Percentiles rank a stretch among this genome's conserved stretches.
phyloP scores from a whole-genome alignment of 257 asterid species.

The Rhazya stricta region DNA sequence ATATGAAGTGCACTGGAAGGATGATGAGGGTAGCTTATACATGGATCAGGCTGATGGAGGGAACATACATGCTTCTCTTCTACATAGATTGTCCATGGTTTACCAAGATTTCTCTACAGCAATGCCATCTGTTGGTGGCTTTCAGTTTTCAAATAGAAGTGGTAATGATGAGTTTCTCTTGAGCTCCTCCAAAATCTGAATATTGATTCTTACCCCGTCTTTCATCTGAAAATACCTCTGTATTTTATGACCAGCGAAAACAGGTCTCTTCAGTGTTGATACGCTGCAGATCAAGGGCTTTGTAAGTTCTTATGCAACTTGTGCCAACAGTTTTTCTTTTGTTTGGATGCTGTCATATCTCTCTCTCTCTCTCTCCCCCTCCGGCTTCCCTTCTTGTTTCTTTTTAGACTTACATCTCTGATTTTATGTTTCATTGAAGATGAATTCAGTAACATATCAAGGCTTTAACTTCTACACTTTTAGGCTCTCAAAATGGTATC shows the following conservation, averaged over 20 bases:
- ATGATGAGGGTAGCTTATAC: slow-evolving; percentile 32
- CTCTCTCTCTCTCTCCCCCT: neutral
- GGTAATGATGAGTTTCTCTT: slow-evolving; percentile 37
- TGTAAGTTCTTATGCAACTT: slow-evolving; percentile 43
- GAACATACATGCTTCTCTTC: slow-evolving; percentile 56
- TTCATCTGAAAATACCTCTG: slow-evolving; percentile 8
- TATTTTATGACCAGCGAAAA: slow-evolving; percentile 57
- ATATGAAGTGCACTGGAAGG: slow-evolving; percentile 61
- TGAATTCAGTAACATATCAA: neutral
- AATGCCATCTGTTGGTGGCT: slow-evolving; percentile 63
- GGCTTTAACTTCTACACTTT: neutral
- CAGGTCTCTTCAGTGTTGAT: slow-evolving; percentile 47
- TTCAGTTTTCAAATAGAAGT: slow-evolving; percentile 61
- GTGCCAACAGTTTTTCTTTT: neutral
- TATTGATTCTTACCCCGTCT: neutral
- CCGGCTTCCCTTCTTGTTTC: neutral
- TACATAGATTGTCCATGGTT: slow-evolving; percentile 53
- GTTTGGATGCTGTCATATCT: neutral
- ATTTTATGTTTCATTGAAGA: no score
- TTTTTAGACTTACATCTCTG: neutral
- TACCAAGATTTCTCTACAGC: slow-evolving; percentile 59
- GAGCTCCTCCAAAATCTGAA: slow-evolving; percentile 5
- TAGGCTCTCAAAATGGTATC: neutral
- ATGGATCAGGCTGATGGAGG: slow-evolving; percentile 45
- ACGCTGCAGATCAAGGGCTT: slow-evolving; percentile 59